Evolutionary conservation across 192 early-diverging fungal genomes (phyloP), one percentile per base, ranked within the genome.

Genomic region (Glomus cerebriforme): DNA sequence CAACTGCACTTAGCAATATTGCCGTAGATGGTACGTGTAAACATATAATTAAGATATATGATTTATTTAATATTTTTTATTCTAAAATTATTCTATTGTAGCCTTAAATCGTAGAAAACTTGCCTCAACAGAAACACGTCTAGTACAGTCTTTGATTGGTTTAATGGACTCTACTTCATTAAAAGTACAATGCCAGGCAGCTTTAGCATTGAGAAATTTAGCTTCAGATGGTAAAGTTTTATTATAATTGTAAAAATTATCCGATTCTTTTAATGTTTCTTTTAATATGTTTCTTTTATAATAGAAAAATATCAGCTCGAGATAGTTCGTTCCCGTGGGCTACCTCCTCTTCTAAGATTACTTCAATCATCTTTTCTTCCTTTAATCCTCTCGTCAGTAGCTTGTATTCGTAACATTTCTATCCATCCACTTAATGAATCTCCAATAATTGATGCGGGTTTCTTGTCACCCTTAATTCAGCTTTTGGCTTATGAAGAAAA

Each of bases 341-440:
- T 97, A 70, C 85, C 91, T 6, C 90, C 93, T 59, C 85, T 96
- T 15, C 85, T 94, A 5, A 88, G 89, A 59, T 89, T 94, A 54
- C 82, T 95, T 60, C 87, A 93, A 85, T 93, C 94, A 32, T 87
- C 87, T 12, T 92, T 92, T 75, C 85, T 91, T 32, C 92, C 93
- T 39, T 85, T 95, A 79, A 92, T 94, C 24, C 82, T 95, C 0
- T 94, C 95, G 4, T 93, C 94, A 0, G 93, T 94, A 17, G 95
- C 95, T 3, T 96, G 95, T 67, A 86, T 97, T 68, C 92, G 95
- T 69, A 97, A 97, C 80, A 89, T 97, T 54, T 96, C 95, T 47
- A 97, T 97, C 71, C 93, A 95, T 79, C 89, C 93, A 15, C 83
- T 88, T 65, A 95, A 95, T 86, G 95, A 96, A 82, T 90, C 91